Evolutionary conservation across 1,284 basidiomycete species (phyloP).

Genomic region (Pseudozyma pruni): DNA sequence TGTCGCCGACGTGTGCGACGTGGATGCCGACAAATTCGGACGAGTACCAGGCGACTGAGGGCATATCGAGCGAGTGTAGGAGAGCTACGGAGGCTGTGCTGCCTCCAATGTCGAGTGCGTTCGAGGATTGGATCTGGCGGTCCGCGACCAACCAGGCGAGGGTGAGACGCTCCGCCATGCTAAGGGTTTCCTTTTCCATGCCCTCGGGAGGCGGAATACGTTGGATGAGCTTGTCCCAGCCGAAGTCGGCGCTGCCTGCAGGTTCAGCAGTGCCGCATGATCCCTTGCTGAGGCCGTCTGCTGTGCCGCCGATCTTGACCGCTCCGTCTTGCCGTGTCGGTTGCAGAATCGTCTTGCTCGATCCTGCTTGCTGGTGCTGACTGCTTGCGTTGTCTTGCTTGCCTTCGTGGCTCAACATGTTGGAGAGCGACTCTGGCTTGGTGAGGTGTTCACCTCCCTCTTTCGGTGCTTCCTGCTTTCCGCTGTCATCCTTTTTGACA

Average conservation of each 20-base stretch:
- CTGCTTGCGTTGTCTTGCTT: too few species aligned
- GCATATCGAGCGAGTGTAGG: slow-evolving; percentile 82
- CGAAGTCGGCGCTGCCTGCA: slow-evolving; percentile 11
- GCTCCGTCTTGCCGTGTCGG: slow-evolving; percentile 26
- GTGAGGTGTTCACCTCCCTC: slow-evolving; percentile 20
- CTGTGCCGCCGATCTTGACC: slow-evolving; percentile 36
- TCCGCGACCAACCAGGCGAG: slow-evolving; percentile 64
- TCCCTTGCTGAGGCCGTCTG: slow-evolving; percentile 5
- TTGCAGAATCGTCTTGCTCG: slow-evolving; percentile 30
- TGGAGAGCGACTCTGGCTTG: slow-evolving; percentile 25
- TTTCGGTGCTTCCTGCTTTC: neutral
- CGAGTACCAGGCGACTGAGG: slow-evolving; percentile 70
- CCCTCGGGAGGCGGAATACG: slow-evolving; percentile 51
- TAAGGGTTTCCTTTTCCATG: slow-evolving; percentile 51
- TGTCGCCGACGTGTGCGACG: slow-evolving; percentile 88
- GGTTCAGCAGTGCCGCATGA: neutral
- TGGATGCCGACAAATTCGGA: slow-evolving; percentile 71
- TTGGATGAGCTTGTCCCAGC: slow-evolving; percentile 32
- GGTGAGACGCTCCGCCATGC: slow-evolving; percentile 62
- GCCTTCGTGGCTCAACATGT: slow-evolving; percentile 36
- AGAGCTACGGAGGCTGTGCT: slow-evolving; percentile 90
- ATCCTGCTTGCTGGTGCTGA: too few species aligned
- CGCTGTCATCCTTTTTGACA: slow-evolving; percentile 5
- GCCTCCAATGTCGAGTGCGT: slow-evolving; percentile 71
- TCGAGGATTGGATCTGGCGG: slow-evolving; percentile 56